Percentiles rank a stretch among this genome's conserved stretches.
Conservation (phyloP, 228 moss, liverwort and hornwort species). For the Sphagnum magellanicum region DNA sequence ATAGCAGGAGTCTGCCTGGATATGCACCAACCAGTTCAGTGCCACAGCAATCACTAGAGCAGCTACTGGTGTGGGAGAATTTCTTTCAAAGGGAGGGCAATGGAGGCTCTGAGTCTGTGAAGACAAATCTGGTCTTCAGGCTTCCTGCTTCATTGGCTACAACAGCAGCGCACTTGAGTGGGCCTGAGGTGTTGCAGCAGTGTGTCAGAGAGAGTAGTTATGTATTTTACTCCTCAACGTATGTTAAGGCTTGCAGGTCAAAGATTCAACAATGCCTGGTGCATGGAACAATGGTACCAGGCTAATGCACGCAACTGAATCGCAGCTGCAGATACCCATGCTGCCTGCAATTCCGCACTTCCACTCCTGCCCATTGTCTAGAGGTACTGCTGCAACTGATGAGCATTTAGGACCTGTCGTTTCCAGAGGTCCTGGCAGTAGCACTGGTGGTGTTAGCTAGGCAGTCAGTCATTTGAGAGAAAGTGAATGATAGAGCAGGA, state of each 20-base stretch:
- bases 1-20: constrained; percentile 38
- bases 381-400: constrained; percentile 52
- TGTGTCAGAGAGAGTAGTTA: constrained; percentile 41
- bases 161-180: constrained; percentile 29
- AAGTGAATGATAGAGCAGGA: constrained; percentile 33
- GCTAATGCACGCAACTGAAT: constrained; percentile 42
- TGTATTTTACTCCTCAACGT: constrained; percentile 62
- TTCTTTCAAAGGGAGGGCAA: constrained; percentile 44
- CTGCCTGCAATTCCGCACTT: constrained; percentile 55
- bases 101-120: constrained; percentile 39
- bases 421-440: constrained; percentile 49
- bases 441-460: constrained; percentile 52
- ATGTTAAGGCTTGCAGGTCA: constrained; percentile 42
- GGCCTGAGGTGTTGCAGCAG: constrained; percentile 52
- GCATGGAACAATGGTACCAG: constrained; percentile 48
- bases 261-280: constrained; percentile 38
- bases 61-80: constrained; percentile 41
- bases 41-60: constrained; percentile 38
- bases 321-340: constrained; percentile 50
- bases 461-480: constrained; percentile 33
- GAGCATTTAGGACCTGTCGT: constrained; percentile 52
- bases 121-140: constrained; percentile 38
- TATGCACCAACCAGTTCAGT: constrained; percentile 14
- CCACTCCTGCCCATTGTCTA: constrained; percentile 56
- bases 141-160: constrained; percentile 37